These are phyloP conservation scores for Blastobotrys persicus DNA, from an alignment of 1,139 yeast genomes.

Conservation along the genomic window DNA sequence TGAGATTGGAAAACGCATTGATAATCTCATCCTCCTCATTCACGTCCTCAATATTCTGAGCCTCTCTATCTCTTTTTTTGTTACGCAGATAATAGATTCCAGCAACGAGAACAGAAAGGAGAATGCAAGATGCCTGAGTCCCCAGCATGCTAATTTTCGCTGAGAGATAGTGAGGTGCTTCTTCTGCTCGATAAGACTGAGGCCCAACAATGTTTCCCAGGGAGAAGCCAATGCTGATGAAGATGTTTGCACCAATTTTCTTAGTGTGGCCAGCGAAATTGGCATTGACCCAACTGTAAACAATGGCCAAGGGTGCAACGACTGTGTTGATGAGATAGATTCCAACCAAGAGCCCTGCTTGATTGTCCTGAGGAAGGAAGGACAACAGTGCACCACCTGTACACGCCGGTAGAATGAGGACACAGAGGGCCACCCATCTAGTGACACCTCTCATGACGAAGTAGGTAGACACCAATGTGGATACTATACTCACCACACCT, in stretches of 20 bases:
- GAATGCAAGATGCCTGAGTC: conserved; percentile 43
- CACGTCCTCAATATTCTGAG: conserved; percentile 34
- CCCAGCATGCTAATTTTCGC: conserved; percentile 24
- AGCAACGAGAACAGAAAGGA: conserved; percentile 40
- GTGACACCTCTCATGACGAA: conserved; percentile 7
- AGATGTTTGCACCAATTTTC: conserved; percentile 57
- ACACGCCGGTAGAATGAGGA: conserved; percentile 40
- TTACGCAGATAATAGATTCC: conserved; percentile 1
- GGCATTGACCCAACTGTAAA: conserved; percentile 50
- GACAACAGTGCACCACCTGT: conserved; percentile 46
- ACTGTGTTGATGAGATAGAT: conserved; percentile 41
- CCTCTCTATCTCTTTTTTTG: conserved; percentile 37
- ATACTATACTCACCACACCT: conserved; percentile 44
- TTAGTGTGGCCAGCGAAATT: conserved; percentile 74
- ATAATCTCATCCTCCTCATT: conserved; percentile 8
- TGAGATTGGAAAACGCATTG: conserved; percentile 54
- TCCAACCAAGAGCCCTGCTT: conserved; percentile 38
- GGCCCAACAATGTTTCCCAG: conserved; percentile 73
- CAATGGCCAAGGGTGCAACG: conserved; percentile 43
- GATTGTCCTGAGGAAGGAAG: conserved; percentile 35
- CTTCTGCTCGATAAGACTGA: conserved; percentile 54
- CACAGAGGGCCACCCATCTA: conserved; percentile 13
- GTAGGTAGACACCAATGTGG: conserved; percentile 30
- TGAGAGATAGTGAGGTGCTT: conserved; percentile 49
- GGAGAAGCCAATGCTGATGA: conserved; percentile 60